Base-by-base conservation (phyloP, 2,329 filamentous ascomycete species). In the Eutypa lata region DNA sequence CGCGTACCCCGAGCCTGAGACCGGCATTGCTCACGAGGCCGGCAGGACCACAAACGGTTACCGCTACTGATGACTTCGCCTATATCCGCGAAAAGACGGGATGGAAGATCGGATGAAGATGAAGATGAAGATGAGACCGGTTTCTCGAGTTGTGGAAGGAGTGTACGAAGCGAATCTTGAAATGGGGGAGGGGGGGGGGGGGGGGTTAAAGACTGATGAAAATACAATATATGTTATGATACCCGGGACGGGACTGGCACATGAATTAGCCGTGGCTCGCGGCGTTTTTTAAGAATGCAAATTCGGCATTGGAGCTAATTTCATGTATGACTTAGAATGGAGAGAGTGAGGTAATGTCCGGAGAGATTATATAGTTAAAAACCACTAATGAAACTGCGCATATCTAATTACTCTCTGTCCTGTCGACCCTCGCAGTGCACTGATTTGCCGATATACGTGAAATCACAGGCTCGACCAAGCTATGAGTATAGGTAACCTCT, bases 1-100 rank as follows among this genome's bases (percentile, higher is more conserved):
- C 4, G 65, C 64, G 3, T 68, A 67, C 40, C 66, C 65, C 18
- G 65, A 68, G 42, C 66, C 65, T n/a, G 65, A 68, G 44, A 57
- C 54, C 2, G 58, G 54, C 7, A 53, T 50, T 7, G 51, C 55
- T 19, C 43, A 52, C 22, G 42, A 45, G 3, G 37, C 57, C 61
- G 33, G 54, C 60, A 45, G 42, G 42, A 45, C 21, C 42, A 45
- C 42, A 11, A 45, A 45, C 21, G 63, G 59, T 2, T 61, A 62
- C 49, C 54, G 52, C 7, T 66, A 66, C 49, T 45, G 59, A 57
- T 18, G 52, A 53, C 47, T 50, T 49, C 43, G 46, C 28, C 38
- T 54, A 44, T 42, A 43, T 48, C 19, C 26, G 21, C 24, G 46
- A 33, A 51, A 19, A 13, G 19, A 52, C n/a, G n/a, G n/a, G n/a